Base-by-base conservation (phyloP, 352 stramenopile genomes). In the Pythium apleroticum region DNA sequence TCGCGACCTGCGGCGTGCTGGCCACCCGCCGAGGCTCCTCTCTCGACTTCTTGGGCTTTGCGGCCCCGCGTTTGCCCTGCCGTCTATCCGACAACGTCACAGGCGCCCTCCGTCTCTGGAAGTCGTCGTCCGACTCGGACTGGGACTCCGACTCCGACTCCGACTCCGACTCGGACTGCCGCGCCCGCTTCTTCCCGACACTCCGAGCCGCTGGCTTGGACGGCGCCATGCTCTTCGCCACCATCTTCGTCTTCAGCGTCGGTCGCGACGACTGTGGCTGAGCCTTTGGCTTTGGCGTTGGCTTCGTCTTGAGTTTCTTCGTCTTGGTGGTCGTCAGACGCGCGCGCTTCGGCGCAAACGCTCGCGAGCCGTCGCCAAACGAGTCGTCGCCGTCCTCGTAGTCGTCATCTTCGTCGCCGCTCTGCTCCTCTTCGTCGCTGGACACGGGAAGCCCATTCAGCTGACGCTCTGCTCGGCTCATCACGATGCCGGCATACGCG, bases 321-420 rank as follows among this genome's bases (percentile, higher is more conserved):
- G 30, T 14, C 20, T 52, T 25, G 9, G 4, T 1, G 7, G 27
- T 17, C 49, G 54, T 17, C 22, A 43, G n/a, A 3, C 41, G 49
- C 30, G 6, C 19, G 3, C 63, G 63, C 49, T 65, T 66, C 9
- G 28, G 65, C 10, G 39, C 65, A 55, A 71, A 71, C 58, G 65
- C 57, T 7, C 56, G 52, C 22, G 65, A 43, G 4, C 52, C 57
- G 27, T 65, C 58, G 43, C 65, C 56, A 27, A 60, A 71, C 7
- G 65, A 71, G 5, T 49, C 65, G 35, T 71, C 65, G 22, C 52
- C 43, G 39, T 66, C 65, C 10, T 66, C 57, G 41, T 71, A 71
- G 30, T 71, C 57, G 65, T 71, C 65, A 43, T 71, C 65, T 4
- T 66, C 45, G n/a, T 58, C 65, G 25, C 2, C 25, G 22, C 45